These are phyloP conservation scores for Cruciata laevipes DNA, from an alignment of 257 asterid genomes.

Conservation along the genomic window DNA sequence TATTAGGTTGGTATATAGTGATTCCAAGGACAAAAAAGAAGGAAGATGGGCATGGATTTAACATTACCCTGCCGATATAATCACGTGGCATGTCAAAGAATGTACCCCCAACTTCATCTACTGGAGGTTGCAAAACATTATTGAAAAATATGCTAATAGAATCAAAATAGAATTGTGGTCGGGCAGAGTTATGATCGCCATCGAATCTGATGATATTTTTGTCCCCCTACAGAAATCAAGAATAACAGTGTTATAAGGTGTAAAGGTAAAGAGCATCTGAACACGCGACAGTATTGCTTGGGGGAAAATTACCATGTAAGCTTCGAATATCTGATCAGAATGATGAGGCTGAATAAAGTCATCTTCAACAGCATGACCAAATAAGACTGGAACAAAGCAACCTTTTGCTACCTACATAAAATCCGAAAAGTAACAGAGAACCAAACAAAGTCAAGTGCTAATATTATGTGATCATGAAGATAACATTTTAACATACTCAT, in stretches of 20 bases:
- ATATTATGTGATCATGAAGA: not conserved
- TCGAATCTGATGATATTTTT: conserved; percentile 90
- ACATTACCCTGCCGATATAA: conserved; percentile 52
- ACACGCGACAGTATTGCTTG: too few species aligned
- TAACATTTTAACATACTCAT: not conserved
- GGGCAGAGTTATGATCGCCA: conserved; percentile 95
- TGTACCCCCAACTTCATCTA: conserved; percentile 42
- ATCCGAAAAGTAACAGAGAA: conserved; percentile 5
- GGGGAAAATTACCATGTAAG: conserved; percentile 55
- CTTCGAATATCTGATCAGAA: conserved; percentile 72
- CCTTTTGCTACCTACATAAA: conserved; percentile 68
- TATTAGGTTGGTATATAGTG: conserved; percentile 5
- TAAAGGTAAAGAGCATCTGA: not conserved
- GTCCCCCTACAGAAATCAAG: conserved; percentile 59
- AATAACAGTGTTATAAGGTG: not conserved
- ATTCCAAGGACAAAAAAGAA: not conserved
- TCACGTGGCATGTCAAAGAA: conserved; percentile 54
- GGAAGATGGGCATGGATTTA: conserved; percentile 8
- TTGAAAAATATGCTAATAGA: conserved; percentile 88
- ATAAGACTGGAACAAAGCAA: conserved; percentile 76
- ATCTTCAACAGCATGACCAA: conserved; percentile 85
- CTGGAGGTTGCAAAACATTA: conserved; percentile 86
- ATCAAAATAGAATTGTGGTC: conserved; percentile 95
- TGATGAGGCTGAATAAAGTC: conserved; percentile 95
- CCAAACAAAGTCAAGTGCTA: conserved; percentile 2